Evolutionary conservation across 2,329 filamentous ascomycete species (phyloP), one percentile per base, ranked within the genome.

Genomic region (Mycogone perniciosa): DNA sequence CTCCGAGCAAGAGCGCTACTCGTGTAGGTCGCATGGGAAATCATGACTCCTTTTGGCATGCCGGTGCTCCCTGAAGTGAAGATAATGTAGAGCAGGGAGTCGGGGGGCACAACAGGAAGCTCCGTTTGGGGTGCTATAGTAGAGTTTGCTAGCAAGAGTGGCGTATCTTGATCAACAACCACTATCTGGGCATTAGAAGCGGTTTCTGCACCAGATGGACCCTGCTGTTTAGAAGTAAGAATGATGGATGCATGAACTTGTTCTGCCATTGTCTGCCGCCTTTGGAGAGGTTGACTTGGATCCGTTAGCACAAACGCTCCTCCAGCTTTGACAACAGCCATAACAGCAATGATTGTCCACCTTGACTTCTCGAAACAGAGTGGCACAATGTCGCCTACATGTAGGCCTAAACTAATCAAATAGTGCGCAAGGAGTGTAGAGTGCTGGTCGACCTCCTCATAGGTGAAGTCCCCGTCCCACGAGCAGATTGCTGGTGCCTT

Each of bases 11-110:
- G 54, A 5, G 72, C 71, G 31, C 73, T 72, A 43, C 72, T 74
- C 31, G 71, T 71, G 52, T 72, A 76, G 48, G 74, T 75, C 33
- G 62, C 65, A 52, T 78, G 75, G 2, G 71, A 70, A 51, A 76
- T 68, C 42, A 83, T 71, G 4, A 84, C 80, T 26, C 81, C 82
- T 66, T 85, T 85, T 1, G 81, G 82, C 52, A 75, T 76, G 6
- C 82, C 81, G 0, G 82, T 85, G 53, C 79, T 84, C 10, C 81
- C 81, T 1, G 81, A 84, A 8, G 81, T 85, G 61, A 84, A 85
- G 59, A 84, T 82, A 58, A 84, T 77, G 54, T 77, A 78, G 33
- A 76, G 69, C 7, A 73, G 69, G 1, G 68, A 63, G 5, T 62
- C 62, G 2, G 72, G 56, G 3, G 82, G 64, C n/a, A 76, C 70